phyloP scores from a whole-genome alignment of 352 stramenopile species.

The Pythium utonaiense region DNA sequence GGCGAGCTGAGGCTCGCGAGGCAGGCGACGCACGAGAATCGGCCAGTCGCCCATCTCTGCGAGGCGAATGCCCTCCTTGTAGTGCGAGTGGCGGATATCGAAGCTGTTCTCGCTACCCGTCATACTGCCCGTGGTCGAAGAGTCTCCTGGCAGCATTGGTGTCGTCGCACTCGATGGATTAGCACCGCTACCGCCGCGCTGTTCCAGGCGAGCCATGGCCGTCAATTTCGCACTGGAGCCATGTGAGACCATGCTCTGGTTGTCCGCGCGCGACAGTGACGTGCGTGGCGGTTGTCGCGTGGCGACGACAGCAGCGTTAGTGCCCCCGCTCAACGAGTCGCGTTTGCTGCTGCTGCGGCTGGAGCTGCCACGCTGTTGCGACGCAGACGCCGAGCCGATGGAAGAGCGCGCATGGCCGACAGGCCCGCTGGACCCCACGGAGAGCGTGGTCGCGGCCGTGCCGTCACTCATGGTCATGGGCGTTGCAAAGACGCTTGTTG shows the following conservation, averaged over 20 bases:
- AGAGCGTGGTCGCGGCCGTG: constrained; percentile 19
- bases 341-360: constrained; percentile 1
- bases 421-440: constrained; percentile 5
- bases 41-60: constrained; percentile 81
- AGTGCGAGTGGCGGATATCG: constrained; percentile 39
- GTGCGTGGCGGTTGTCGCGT: neutral
- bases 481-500: neutral
- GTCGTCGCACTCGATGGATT: neutral
- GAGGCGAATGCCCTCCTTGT: constrained; percentile 77
- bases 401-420: constrained; percentile 15
- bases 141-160: neutral
- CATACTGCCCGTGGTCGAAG: neutral
- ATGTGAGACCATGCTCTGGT: neutral
- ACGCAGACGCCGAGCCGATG: constrained; percentile 9
- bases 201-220: constrained; percentile 23
- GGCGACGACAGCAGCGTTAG: neutral
- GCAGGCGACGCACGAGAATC: constrained; percentile 55
- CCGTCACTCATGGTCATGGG: constrained; percentile 17
- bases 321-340: constrained; percentile 3
- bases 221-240: constrained; percentile 16
- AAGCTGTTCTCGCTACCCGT: constrained; percentile 3
- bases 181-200: constrained; percentile 7
- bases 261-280: constrained; percentile 11
- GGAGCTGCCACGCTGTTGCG: neutral
- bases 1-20: constrained; percentile 58